A percentile compares a stretch with the other conserved stretches of the same genome.
These are phyloP conservation scores for Lepidopterella palustris DNA, from an alignment of 495 filamentous ascomycete species.

Conservation along the genomic window DNA sequence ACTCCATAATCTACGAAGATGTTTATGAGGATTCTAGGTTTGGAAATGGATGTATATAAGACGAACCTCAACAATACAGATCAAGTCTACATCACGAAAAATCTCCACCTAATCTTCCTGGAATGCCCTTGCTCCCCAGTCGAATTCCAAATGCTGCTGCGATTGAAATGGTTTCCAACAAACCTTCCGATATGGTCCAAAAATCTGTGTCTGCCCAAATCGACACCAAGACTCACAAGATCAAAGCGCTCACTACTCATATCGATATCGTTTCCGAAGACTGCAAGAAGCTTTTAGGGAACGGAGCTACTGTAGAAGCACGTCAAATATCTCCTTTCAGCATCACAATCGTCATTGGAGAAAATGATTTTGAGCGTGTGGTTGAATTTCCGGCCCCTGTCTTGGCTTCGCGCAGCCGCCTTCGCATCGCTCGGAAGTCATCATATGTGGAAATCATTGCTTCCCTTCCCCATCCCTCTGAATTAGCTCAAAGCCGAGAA, in stretches of 20 bases:
- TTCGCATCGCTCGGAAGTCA: conserved; percentile 43
- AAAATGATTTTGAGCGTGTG: not conserved
- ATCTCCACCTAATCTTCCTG: not conserved
- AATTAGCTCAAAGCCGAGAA: not conserved
- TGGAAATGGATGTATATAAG: not conserved
- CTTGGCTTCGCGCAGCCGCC: conserved; percentile 29
- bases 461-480: conserved; percentile 34
- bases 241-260: not conserved
- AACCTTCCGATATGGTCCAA: not conserved
- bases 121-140: not conserved
- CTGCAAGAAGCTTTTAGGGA: not conserved
- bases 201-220: not conserved
- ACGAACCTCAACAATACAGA: not conserved
- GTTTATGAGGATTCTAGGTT: not conserved
- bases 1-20: not conserved
- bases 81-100: not conserved
- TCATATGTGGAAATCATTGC: conserved; percentile 44
- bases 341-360: not conserved
- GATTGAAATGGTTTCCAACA: not conserved
- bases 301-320: not conserved
- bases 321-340: not conserved
- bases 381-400: conserved; percentile 43
- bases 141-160: not conserved
- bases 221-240: not conserved
- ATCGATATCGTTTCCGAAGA: not conserved